Conservation (phyloP, 176 grass and related monocot species). For the Carex kokanica region DNA sequence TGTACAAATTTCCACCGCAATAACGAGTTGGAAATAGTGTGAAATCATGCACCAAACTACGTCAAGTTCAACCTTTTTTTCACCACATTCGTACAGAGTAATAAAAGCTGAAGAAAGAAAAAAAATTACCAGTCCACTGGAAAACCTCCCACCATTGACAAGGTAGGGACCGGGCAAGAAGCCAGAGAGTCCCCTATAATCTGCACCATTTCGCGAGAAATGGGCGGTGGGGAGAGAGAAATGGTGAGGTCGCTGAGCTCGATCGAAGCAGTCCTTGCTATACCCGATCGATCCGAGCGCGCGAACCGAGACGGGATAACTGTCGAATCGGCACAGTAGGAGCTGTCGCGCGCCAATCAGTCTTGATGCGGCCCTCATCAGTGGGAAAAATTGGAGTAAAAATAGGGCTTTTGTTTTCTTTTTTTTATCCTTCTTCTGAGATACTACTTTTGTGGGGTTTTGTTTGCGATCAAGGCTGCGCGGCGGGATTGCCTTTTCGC, state of each 20-base stretch:
- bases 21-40: background rate
- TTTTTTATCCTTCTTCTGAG: background rate
- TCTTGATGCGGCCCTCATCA: slow-evolving; percentile 37
- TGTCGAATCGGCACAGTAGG: slow-evolving; percentile 22
- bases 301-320: slow-evolving; percentile 18
- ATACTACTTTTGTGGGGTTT: background rate
- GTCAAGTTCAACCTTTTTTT: background rate
- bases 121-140: slow-evolving; percentile 31
- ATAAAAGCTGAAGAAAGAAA: background rate
- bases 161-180: slow-evolving; percentile 32
- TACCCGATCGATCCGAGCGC: slow-evolving; percentile 21
- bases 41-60: background rate
- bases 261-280: slow-evolving; percentile 7
- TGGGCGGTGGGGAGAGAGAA: background rate
- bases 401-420: background rate
- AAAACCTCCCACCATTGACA: slow-evolving; percentile 21
- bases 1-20: background rate
- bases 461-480: background rate
- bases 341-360: slow-evolving; percentile 27
- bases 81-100: background rate
- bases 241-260: slow-evolving; percentile 3
- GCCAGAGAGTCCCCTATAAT: slow-evolving; percentile 19
- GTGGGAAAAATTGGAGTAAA: background rate
- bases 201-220: slow-evolving; percentile 7
- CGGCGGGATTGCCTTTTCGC: background rate